Percentiles rank a stretch among this genome's conserved stretches.
Conservation (phyloP, 495 filamentous ascomycete species). For the Elaphomyces granulatus region DNA sequence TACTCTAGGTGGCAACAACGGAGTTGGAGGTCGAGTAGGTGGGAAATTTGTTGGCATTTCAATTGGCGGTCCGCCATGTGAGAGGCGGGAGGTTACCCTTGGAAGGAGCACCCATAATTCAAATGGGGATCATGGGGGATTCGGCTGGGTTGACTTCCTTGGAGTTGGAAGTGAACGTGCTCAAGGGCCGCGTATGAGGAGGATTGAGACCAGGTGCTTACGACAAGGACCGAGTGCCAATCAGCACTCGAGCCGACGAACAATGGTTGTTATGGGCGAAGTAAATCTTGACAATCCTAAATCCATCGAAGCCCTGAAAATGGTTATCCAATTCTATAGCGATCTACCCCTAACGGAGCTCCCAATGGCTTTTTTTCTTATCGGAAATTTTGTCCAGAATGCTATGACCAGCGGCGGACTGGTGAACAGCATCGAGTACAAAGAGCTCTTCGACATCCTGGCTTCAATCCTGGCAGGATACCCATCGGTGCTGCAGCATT, state of each 20-base stretch:
- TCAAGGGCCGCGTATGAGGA: slow-evolving; percentile 66
- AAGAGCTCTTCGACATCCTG: slow-evolving; percentile 81
- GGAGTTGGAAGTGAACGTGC: slow-evolving; percentile 84
- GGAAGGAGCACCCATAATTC: slow-evolving; percentile 47
- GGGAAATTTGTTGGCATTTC: slow-evolving; percentile 81
- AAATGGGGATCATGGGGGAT: slow-evolving; percentile 53
- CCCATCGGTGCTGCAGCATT: slow-evolving; percentile 59
- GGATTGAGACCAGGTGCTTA: slow-evolving; percentile 40
- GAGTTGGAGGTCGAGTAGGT: slow-evolving; percentile 77
- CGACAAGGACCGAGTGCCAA: slow-evolving; percentile 15
- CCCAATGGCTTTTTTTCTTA: slow-evolving; percentile 64
- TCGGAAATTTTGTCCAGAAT: slow-evolving; percentile 70
- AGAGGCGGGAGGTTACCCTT: slow-evolving; percentile 63
- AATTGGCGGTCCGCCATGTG: slow-evolving; percentile 78
- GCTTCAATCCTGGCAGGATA: slow-evolving; percentile 75
- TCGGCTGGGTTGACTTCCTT: slow-evolving; percentile 94
- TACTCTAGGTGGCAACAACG: slow-evolving; percentile 56
- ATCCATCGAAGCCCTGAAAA: slow-evolving; percentile 61
- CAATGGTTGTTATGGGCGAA: slow-evolving; percentile 63
- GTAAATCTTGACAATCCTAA: slow-evolving; percentile 70
- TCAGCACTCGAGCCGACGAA: slow-evolving; percentile 25
- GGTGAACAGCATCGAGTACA: slow-evolving; percentile 75
- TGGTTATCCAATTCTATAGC: slow-evolving; percentile 56
- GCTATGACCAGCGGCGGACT: slow-evolving; percentile 49
- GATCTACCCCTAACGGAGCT: slow-evolving; percentile 31